Percentiles rank a stretch among this genome's conserved stretches.
These are phyloP conservation scores for Dryadomyces quercus-mongolicae DNA, from an alignment of 2,329 filamentous ascomycete species.

Conservation along the genomic window DNA sequence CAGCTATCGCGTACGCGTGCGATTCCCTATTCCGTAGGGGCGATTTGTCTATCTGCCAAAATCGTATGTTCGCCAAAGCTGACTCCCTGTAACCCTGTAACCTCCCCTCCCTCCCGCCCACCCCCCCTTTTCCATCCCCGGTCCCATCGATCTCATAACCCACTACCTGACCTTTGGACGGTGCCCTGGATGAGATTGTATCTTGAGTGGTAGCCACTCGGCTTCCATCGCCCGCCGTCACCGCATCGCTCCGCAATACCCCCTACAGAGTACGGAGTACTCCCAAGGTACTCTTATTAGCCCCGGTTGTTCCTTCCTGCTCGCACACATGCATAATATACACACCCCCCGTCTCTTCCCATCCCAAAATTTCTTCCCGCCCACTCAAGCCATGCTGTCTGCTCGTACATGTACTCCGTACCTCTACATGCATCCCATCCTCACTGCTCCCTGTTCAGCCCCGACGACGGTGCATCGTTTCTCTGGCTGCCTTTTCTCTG, in stretches of 20 bases:
- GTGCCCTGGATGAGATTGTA: neutral
- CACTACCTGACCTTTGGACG: neutral
- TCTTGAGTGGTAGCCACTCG: neutral
- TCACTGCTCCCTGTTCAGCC: slow-evolving; percentile 7
- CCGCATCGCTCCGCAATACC: slow-evolving; percentile 9
- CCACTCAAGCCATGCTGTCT: neutral
- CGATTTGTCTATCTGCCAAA: neutral
- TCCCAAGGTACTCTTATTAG: neutral
- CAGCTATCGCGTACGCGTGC: neutral
- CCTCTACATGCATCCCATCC: slow-evolving; percentile 1
- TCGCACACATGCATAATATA: slow-evolving; percentile 1
- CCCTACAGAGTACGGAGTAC: neutral
- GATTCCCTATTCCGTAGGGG: slow-evolving; percentile 1
- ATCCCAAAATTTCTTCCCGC: slow-evolving; percentile 8
- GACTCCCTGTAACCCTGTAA: slow-evolving; percentile 1
- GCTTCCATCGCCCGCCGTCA: slow-evolving; percentile 3
- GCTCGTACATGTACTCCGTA: neutral
- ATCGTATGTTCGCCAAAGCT: slow-evolving; percentile 5
- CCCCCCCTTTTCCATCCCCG: slow-evolving; percentile 1
- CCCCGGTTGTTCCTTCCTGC: neutral
- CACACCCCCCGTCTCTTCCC: slow-evolving; percentile 6
- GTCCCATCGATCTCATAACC: slow-evolving; percentile 10
- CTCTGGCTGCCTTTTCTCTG: slow-evolving; percentile 1
- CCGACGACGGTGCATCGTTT: slow-evolving; percentile 6
- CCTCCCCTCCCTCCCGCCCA: neutral